phyloP scores from a whole-genome alignment of 306 rosid genomes.

The Oxytropis ochrocephala region DNA sequence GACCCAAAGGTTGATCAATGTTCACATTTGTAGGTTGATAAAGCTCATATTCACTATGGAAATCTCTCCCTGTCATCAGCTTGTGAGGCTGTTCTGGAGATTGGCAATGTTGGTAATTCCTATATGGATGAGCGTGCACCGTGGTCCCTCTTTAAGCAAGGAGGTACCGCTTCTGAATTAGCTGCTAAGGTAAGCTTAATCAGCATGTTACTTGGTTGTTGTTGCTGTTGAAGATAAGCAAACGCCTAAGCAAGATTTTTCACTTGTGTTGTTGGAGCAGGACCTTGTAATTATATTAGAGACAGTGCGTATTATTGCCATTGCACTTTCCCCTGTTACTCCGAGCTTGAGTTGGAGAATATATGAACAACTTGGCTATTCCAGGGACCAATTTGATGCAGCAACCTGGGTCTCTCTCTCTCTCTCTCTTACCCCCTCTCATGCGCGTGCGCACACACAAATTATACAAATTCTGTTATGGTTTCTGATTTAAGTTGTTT shows the following conservation, averaged over 20 bases:
- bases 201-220: neutral
- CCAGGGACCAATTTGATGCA: slow-evolving; percentile 65
- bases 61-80: slow-evolving; percentile 77
- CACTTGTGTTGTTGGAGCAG: slow-evolving; percentile 38
- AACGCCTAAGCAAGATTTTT: neutral
- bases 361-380: slow-evolving; percentile 80
- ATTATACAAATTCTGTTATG: neutral
- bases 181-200: slow-evolving; percentile 69
- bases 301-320: slow-evolving; percentile 73
- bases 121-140: slow-evolving; percentile 89
- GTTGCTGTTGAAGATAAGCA: neutral
- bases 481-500: slow-evolving; percentile 26
- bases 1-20: neutral
- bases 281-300: slow-evolving; percentile 91
- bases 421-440: slow-evolving; percentile 20
- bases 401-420: slow-evolving; percentile 70
- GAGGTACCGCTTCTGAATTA: slow-evolving; percentile 62
- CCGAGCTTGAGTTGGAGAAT: slow-evolving; percentile 85
- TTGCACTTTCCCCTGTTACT: slow-evolving; percentile 69
- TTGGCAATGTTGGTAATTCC: slow-evolving; percentile 77
- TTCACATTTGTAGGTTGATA: slow-evolving; percentile 51
- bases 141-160: slow-evolving; percentile 93
- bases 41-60: slow-evolving; percentile 61
- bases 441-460: neutral
- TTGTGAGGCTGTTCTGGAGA: slow-evolving; percentile 84